These are phyloP conservation scores for Kwoniella botswanensis DNA, from an alignment of 768 basidiomycete genomes.

Conservation along the genomic window DNA sequence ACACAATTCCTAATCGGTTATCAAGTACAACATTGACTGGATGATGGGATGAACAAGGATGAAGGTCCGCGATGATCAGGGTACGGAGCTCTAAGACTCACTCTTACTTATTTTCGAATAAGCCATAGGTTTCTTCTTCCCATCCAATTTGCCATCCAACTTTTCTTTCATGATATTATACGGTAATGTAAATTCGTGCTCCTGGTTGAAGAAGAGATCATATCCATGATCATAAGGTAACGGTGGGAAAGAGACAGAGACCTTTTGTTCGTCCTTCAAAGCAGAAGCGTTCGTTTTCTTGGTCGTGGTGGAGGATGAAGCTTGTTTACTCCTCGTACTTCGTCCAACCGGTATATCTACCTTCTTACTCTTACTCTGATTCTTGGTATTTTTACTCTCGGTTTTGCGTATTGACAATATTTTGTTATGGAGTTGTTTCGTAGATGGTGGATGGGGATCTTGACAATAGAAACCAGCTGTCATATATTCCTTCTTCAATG, in stretches of 20 bases:
- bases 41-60: neutral
- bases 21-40: neutral
- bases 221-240: conserved; percentile 46
- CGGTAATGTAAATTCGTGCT: conserved; percentile 50
- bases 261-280: neutral
- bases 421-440: conserved; percentile 36
- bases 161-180: conserved; percentile 49
- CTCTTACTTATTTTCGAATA: conserved; percentile 43
- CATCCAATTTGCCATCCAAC: conserved; percentile 43
- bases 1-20: neutral
- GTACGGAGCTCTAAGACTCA: conserved; percentile 22
- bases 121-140: conserved; percentile 44
- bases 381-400: neutral
- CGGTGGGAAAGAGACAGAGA: conserved; percentile 35
- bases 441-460: conserved; percentile 32
- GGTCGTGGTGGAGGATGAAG: neutral
- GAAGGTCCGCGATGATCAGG: too few relatives aligned
- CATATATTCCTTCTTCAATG: conserved; percentile 42
- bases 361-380: neutral
- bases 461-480: conserved; percentile 50
- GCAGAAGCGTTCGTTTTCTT: neutral
- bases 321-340: neutral
- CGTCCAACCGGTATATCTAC: neutral
- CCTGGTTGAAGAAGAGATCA: conserved; percentile 41
- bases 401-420: conserved; percentile 11